phyloP scores from a whole-genome alignment of 169 alveolate species.

The Plasmodium vivax region DNA sequence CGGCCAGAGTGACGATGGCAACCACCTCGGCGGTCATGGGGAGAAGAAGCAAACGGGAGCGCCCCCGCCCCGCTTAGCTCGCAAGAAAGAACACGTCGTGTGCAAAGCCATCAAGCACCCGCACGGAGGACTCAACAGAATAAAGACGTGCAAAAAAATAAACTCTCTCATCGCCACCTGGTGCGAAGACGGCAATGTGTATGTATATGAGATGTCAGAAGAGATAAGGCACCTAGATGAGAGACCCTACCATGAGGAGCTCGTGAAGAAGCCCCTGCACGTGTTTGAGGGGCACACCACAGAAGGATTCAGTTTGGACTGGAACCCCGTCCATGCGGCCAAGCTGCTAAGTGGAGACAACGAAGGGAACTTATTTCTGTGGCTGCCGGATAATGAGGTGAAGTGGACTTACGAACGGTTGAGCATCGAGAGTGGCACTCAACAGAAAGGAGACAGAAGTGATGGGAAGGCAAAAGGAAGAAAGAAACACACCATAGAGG shows the following conservation, averaged over 20 bases:
- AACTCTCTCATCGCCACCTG: conserved; percentile 63
- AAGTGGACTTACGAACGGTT: conserved; percentile 40
- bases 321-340: conserved; percentile 81
- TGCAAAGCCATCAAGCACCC: conserved; percentile 48
- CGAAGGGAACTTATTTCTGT: conserved; percentile 77
- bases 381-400: conserved; percentile 75
- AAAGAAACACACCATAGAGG: conserved; percentile 75
- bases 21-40: neutral
- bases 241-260: conserved; percentile 15
- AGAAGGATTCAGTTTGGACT: conserved; percentile 85
- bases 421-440: neutral
- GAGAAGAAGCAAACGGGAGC: neutral
- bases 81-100: neutral
- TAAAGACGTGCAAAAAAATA: conserved; percentile 26
- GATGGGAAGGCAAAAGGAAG: neutral
- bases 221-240: conserved; percentile 38
- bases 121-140: conserved; percentile 50
- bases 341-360: conserved; percentile 82
- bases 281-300: conserved; percentile 69
- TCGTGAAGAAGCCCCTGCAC: conserved; percentile 17
- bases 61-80: too few relatives aligned
- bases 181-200: conserved; percentile 71
- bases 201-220: conserved; percentile 37
- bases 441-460: neutral
- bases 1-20: neutral